Conservation (phyloP, 495 filamentous ascomycete genomes). For the Lichina pygmaea region DNA sequence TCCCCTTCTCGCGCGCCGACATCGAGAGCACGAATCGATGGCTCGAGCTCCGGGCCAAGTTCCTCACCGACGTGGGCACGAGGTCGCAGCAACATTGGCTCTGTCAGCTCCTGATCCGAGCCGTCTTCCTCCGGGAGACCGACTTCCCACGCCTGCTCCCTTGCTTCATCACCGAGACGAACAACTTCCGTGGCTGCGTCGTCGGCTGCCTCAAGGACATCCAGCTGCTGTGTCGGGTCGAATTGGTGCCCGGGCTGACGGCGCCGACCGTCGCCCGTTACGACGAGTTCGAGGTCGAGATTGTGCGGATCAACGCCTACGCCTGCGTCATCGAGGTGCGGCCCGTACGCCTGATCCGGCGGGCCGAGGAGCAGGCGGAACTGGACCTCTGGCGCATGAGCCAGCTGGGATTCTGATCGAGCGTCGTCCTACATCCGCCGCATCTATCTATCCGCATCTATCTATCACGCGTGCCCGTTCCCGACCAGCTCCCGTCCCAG, state of each 20-base stretch:
- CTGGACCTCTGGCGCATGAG: not conserved
- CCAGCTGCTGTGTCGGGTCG: too few species aligned
- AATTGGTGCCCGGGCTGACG: not conserved
- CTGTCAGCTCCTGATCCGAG: conserved; percentile 45
- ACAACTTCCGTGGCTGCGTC: not conserved
- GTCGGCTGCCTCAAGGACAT: not conserved
- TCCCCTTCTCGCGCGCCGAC: conserved; percentile 12
- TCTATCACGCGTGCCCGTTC: too few species aligned
- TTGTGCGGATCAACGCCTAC: not conserved
- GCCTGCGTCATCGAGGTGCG: not conserved
- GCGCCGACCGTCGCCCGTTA: not conserved
- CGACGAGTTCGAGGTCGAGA: not conserved
- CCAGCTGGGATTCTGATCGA: too few species aligned
- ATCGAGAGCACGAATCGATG: conserved; percentile 17
- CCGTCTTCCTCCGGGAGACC: conserved; percentile 20
- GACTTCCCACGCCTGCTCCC: not conserved
- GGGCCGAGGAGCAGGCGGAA: not conserved
- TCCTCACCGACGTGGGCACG: conserved; percentile 17
- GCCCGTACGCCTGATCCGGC: not conserved
- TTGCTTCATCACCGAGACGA: not conserved
- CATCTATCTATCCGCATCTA: too few species aligned
- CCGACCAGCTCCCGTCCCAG: too few species aligned
- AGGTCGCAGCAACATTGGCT: conserved; percentile 42
- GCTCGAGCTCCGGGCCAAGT: not conserved
- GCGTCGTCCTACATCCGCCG: too few species aligned